phyloP scores from a whole-genome alignment of 345 rosid genomes.

The Citrus medica region DNA sequence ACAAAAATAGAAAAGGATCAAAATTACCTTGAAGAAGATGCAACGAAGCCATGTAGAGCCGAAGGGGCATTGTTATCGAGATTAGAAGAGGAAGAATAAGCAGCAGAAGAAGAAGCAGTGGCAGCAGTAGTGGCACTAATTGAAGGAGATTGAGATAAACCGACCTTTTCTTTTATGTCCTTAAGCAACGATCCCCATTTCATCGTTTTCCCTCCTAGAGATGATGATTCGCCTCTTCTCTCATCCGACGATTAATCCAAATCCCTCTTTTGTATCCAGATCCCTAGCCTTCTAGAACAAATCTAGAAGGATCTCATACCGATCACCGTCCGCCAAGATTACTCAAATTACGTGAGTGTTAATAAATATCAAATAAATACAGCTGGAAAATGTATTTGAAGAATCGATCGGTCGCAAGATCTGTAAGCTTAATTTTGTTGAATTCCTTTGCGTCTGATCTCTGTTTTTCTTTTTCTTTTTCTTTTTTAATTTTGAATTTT shows the following conservation, averaged over 20 bases:
- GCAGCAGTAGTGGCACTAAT: conserved; percentile 30
- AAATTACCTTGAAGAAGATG: conserved; percentile 68
- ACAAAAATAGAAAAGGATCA: conserved; percentile 1
- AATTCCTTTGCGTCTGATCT: not conserved
- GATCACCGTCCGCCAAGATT: conserved; percentile 1
- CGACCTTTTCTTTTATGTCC: conserved; percentile 98
- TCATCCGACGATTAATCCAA: conserved; percentile 36
- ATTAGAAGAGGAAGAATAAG: conserved; percentile 33
- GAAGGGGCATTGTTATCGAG: conserved; percentile 41
- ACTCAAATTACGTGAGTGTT: not conserved
- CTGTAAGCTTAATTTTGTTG: conserved; percentile 1
- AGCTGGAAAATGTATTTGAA: conserved; percentile 26
- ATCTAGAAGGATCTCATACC: conserved; percentile 36
- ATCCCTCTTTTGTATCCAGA: conserved; percentile 20
- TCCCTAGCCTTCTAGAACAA: conserved; percentile 36
- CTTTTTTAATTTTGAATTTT: not conserved
- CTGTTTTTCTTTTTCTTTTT: too few species aligned
- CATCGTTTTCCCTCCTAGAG: conserved; percentile 56
- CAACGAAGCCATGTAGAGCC: conserved; percentile 31
- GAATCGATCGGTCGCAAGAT: conserved; percentile 27
- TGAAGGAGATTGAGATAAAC: conserved; percentile 76
- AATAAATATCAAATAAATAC: not conserved
- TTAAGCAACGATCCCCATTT: conserved; percentile 98
- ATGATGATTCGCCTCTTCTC: conserved; percentile 31
- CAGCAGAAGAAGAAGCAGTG: conserved; percentile 46